These are phyloP conservation scores for Ammopiptanthus mongolicus DNA, from an alignment of 306 rosid species.

Conservation along the genomic window DNA sequence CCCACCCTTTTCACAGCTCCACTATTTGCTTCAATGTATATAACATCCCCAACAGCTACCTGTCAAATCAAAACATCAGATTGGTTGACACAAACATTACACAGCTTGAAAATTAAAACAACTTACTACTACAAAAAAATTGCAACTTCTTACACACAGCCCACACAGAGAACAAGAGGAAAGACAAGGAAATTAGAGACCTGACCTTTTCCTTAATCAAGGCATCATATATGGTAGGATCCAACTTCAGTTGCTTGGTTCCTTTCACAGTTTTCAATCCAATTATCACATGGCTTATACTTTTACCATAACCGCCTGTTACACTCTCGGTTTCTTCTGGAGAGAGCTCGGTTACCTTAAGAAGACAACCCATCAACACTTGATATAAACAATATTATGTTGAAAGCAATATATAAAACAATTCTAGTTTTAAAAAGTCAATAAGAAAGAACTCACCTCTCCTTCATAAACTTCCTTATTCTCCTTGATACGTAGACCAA, in stretches of 20 bases:
- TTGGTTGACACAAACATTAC: background rate
- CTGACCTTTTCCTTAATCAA: constrained; percentile 86
- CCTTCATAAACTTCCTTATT: constrained; percentile 97
- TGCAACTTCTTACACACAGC: background rate
- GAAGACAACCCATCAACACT: constrained; percentile 17
- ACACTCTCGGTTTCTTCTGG: constrained; percentile 95
- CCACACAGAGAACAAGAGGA: background rate
- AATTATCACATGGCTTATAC: constrained; percentile 94
- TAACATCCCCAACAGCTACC: constrained; percentile 98
- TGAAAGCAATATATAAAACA: constrained; percentile 1
- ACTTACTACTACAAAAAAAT: background rate
- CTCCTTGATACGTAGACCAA: constrained; percentile 93
- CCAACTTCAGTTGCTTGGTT: constrained; percentile 93
- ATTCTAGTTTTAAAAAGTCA: background rate
- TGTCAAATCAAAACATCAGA: constrained; percentile 18
- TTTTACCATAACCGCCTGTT: constrained; percentile 93
- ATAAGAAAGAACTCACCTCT: constrained; percentile 55
- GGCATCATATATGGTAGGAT: constrained; percentile 95
- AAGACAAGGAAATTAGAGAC: constrained; percentile 2
- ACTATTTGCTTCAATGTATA: constrained; percentile 90
- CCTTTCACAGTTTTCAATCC: constrained; percentile 96
- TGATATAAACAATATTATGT: constrained; percentile 1
- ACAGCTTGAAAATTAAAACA: background rate
- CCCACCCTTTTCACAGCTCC: constrained; percentile 99
- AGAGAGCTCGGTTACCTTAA: constrained; percentile 86